Percentiles rank a stretch among this genome's conserved stretches.
Evolutionary conservation across 768 basidiomycete genomes (phyloP).

Genomic region (Leucosporidium scottii): DNA sequence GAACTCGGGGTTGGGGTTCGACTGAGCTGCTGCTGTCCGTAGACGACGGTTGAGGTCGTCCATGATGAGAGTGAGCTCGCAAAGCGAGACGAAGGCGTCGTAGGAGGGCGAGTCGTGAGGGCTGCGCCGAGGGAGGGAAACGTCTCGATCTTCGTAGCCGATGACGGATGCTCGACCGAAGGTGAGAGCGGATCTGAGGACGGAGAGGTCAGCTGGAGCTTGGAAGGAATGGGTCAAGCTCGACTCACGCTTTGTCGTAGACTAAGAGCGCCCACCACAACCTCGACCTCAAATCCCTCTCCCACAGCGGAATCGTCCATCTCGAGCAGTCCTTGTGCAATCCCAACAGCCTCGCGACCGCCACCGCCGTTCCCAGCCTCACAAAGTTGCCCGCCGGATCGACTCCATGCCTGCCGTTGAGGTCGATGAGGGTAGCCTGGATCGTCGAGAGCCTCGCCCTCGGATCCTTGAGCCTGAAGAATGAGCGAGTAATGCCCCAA

Average conservation of each 20-base stretch:
- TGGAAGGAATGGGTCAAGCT: background rate
- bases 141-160: background rate
- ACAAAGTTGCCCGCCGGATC: constrained; percentile 2
- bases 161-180: background rate
- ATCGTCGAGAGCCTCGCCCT: background rate
- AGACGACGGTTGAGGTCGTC: background rate
- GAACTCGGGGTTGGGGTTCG: background rate
- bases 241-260: background rate
- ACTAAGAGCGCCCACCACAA: background rate
- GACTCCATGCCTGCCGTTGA: background rate
- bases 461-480: background rate
- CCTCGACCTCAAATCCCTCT: background rate
- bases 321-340: background rate
- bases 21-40: too few species aligned
- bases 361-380: background rate
- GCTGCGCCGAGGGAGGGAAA: background rate
- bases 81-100: constrained; percentile 1
- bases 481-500: background rate
- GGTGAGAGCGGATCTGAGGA: background rate
- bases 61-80: background rate
- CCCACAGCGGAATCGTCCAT: background rate
- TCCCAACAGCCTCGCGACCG: background rate
- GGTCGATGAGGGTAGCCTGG: background rate
- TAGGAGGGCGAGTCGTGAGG: background rate
- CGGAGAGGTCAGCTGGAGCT: background rate